Conservation (phyloP, 306 rosid genomes). For the Benincasa hispida region DNA sequence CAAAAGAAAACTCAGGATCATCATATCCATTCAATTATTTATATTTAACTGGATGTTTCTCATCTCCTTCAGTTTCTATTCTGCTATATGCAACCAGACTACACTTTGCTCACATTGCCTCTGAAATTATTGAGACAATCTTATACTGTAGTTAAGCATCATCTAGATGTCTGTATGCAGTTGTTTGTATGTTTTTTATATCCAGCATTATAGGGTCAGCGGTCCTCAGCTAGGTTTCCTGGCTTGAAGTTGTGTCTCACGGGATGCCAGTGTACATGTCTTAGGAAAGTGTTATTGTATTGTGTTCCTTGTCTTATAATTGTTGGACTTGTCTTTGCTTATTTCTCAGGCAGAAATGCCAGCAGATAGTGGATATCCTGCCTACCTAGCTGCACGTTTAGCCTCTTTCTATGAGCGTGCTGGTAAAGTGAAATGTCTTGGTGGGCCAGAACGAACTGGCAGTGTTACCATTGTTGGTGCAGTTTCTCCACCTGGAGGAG, state of each 20-base stretch:
- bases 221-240: not conserved
- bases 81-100: not conserved
- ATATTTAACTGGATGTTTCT: not conserved
- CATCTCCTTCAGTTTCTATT: not conserved
- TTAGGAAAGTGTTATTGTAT: constrained; percentile 2
- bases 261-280: not conserved
- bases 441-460: constrained; percentile 95
- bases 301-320: constrained; percentile 1
- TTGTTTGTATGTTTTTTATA: too few relatives aligned
- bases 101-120: not conserved
- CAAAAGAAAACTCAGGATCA: not conserved
- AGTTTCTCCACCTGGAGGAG: constrained; percentile 99
- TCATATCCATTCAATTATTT: not conserved
- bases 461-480: constrained; percentile 99
- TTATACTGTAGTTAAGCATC: not conserved
- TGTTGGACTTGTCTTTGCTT: constrained; percentile 5
- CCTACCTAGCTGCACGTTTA: constrained; percentile 96
- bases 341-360: constrained; percentile 95
- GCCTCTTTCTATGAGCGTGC: constrained; percentile 99
- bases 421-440: constrained; percentile 98
- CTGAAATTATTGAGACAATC: not conserved
- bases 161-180: too few relatives aligned
- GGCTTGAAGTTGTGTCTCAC: not conserved
- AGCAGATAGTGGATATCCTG: constrained; percentile 99
- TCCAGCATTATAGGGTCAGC: not conserved